These are phyloP conservation scores for Sarcomyxa edulis DNA, from an alignment of 768 basidiomycete species.

Conservation along the genomic window DNA sequence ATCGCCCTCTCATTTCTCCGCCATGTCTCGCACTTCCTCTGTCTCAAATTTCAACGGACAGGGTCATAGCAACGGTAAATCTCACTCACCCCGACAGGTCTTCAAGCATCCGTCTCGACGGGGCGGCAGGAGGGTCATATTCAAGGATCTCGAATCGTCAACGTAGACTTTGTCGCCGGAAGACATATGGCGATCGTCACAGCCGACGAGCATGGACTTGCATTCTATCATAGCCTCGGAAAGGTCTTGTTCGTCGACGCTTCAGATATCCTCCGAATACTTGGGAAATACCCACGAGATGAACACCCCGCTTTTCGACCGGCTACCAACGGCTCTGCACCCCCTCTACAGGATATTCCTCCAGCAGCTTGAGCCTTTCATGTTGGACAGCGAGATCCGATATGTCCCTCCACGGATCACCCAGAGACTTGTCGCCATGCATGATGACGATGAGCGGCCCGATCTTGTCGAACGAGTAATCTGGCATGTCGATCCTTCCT, in stretches of 20 bases:
- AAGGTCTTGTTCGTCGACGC: conserved; percentile 95
- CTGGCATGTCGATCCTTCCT: conserved; percentile 92
- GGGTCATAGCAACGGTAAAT: conserved; percentile 83
- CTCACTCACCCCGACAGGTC: conserved; percentile 64
- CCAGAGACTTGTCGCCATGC: conserved; percentile 74
- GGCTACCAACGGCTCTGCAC: no score
- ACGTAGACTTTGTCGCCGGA: conserved; percentile 81
- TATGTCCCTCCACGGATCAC: conserved; percentile 84
- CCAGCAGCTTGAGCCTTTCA: conserved; percentile 71
- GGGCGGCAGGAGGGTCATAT: conserved; percentile 87
- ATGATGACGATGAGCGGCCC: conserved; percentile 65
- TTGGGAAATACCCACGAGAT: conserved; percentile 82
- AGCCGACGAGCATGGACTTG: conserved; percentile 85
- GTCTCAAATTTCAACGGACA: conserved; percentile 83
- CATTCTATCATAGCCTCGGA: conserved; percentile 93
- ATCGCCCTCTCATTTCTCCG: conserved; percentile 60
- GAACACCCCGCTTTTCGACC: no score
- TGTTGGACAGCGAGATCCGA: conserved; percentile 68
- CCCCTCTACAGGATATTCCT: conserved; percentile 84
- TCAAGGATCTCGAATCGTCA: conserved; percentile 70
- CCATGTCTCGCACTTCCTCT: conserved; percentile 79
- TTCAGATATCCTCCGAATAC: conserved; percentile 86
- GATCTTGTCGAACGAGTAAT: conserved; percentile 85
- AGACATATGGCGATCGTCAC: conserved; percentile 91
- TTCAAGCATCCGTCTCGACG: conserved; percentile 54